These are phyloP conservation scores for Santalum album DNA, from an alignment of 164 flowering plant genomes.

Conservation along the genomic window DNA sequence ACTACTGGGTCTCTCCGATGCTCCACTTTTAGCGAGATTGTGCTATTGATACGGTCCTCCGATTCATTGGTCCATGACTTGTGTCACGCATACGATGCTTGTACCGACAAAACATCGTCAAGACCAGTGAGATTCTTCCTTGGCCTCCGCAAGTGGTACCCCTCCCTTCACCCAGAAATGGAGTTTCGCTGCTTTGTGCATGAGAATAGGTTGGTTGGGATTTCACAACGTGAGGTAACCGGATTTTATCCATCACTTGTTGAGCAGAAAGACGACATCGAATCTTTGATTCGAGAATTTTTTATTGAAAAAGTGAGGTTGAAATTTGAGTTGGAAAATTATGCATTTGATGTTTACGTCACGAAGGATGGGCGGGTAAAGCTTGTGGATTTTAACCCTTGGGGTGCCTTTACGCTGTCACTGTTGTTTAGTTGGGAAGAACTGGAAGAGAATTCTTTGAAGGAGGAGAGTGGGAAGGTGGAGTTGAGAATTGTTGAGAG, in stretches of 20 bases:
- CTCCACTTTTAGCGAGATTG: constrained; percentile 72
- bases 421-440: constrained; percentile 83
- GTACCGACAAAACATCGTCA: constrained; percentile 38
- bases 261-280: constrained; percentile 40
- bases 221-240: constrained; percentile 85
- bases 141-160: constrained; percentile 85
- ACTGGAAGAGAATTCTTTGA: constrained; percentile 28
- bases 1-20: constrained; percentile 61
- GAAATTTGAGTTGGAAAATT: constrained; percentile 55
- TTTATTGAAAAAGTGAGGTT: constrained; percentile 33
- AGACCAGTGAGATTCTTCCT: constrained; percentile 60
- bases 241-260: constrained; percentile 59
- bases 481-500: constrained; percentile 70
- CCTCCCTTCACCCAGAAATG: constrained; percentile 64
- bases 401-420: constrained; percentile 76
- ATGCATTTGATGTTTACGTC: constrained; percentile 79
- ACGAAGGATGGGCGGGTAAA: constrained; percentile 54
- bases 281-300: constrained; percentile 32
- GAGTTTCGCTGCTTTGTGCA: constrained; percentile 87
- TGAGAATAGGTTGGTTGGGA: constrained; percentile 37
- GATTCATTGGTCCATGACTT: constrained; percentile 74
- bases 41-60: constrained; percentile 63
- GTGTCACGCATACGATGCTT: constrained; percentile 79
- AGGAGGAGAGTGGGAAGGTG: constrained; percentile 16
- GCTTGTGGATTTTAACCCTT: constrained; percentile 82